Base-by-base conservation (phyloP, 495 filamentous ascomycete species). In the Neurospora sp. region DNA sequence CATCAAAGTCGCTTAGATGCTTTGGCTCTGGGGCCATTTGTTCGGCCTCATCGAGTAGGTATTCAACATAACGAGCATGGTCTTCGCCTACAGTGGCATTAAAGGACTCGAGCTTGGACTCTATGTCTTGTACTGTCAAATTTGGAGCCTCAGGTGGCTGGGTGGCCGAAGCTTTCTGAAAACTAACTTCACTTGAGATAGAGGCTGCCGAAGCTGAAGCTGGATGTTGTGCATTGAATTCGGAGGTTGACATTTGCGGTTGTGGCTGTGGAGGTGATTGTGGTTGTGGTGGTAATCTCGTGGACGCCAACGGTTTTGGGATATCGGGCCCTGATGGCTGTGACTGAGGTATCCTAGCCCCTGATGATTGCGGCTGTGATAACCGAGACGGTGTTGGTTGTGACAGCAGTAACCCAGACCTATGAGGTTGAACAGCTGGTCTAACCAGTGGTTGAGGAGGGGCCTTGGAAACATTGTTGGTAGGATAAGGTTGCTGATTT, bases 11-110 rank as follows among this genome's bases (percentile, higher is more conserved):
- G 69, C 80, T 82, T 12, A 78, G 71, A 71, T 82, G 80, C n/a
- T 75, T 78, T n/a, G 75, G 78, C 39, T 76, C 68, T 2, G 77
- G 80, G 3, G 78, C 80, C 53, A 77, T 80, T 22, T 76, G 78
- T 65, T 84, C 83, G 69, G 81, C 81, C 31, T 81, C 79, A 53
- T 84, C 81, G 35, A 84, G 79, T 39, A 81, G 72, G 39, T 76
- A 84, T 11, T 76, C 77, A 70, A 78, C 79, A 44, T 85, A 81
- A 4, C 77, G 78, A 3, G 81, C 76, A 44, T 83, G 82, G n/a
- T 81, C 81, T 12, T 76, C 71, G 46, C 76, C 73, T 12, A 85
- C 80, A 27, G 82, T 75, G 8, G 75, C 73, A 10, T 76, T 74
- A 42, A 81, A 80, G 4, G 71, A 48, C 39, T 71, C 72, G 38